Conservation (phyloP, 768 basidiomycete genomes). For the Amanita polypyramis region DNA sequence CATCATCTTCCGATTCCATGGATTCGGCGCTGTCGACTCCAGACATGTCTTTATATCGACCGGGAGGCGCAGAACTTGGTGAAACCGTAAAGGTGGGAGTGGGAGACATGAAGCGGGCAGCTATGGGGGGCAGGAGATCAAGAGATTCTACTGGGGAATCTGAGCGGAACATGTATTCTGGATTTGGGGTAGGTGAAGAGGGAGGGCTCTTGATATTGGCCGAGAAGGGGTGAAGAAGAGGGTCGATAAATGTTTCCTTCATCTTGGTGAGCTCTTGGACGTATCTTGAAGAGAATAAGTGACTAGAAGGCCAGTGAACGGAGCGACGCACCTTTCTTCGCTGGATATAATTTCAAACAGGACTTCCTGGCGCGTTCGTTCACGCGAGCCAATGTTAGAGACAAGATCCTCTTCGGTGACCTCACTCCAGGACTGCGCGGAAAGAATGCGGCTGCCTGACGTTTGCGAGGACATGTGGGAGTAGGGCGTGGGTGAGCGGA, state of each 20-base stretch:
- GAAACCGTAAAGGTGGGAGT: constrained; percentile 29
- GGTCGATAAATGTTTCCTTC: constrained; percentile 89
- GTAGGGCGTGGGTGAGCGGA: constrained; percentile 76
- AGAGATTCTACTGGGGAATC: constrained; percentile 64
- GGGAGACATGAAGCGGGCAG: constrained; percentile 84
- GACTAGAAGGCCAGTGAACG: constrained; percentile 7
- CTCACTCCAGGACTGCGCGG: constrained; percentile 85
- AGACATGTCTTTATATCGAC: constrained; percentile 44
- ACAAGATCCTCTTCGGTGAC: constrained; percentile 92
- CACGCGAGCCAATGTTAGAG: constrained; percentile 84
- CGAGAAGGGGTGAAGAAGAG: constrained; percentile 78
- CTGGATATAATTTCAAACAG: constrained; percentile 94
- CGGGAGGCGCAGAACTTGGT: constrained; percentile 17
- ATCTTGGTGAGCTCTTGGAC: constrained; percentile 84
- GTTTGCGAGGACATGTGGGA: constrained; percentile 60
- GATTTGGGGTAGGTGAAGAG: constrained; percentile 42
- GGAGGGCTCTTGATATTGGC: constrained; percentile 35
- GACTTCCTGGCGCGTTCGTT: constrained; percentile 93
- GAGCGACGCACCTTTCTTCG: constrained; percentile 69
- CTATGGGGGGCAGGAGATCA: constrained; percentile 78
- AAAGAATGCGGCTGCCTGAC: constrained; percentile 62
- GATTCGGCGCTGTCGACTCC: constrained; percentile 63
- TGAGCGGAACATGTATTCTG: constrained; percentile 59
- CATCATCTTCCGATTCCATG: constrained; percentile 56
- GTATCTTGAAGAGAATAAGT: constrained; percentile 46